These are phyloP conservation scores for Penicillium griseofulvum DNA, from an alignment of 2,329 filamentous ascomycete genomes.

Conservation along the genomic window DNA sequence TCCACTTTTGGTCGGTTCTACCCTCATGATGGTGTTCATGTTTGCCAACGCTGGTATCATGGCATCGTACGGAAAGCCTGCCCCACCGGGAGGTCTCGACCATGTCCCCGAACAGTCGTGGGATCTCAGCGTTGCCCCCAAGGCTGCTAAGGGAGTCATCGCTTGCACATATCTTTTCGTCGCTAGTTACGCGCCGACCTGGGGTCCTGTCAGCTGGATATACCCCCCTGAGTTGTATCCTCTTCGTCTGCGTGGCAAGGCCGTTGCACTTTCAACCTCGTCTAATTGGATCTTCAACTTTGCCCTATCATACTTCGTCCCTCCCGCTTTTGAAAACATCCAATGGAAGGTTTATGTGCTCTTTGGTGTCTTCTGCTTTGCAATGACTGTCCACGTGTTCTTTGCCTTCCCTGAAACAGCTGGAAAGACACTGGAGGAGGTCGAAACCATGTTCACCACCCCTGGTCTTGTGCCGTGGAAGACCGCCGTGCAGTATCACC, in stretches of 20 bases:
- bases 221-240: slow-evolving; percentile 65
- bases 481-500: slow-evolving; percentile 17
- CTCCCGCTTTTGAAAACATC: slow-evolving; percentile 57
- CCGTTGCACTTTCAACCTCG: slow-evolving; percentile 59
- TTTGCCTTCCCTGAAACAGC: slow-evolving; percentile 41
- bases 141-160: slow-evolving; percentile 64
- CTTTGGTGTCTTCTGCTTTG: slow-evolving; percentile 69
- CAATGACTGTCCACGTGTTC: slow-evolving; percentile 66
- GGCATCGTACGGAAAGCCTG: slow-evolving; percentile 36
- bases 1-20: slow-evolving; percentile 62
- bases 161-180: slow-evolving; percentile 73
- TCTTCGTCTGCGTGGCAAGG: slow-evolving; percentile 61
- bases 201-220: slow-evolving; percentile 59
- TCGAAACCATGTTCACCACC: slow-evolving; percentile 66
- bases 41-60: slow-evolving; percentile 46
- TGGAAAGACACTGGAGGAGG: slow-evolving; percentile 74
- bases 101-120: slow-evolving; percentile 38
- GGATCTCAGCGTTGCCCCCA: slow-evolving; percentile 40
- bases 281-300: slow-evolving; percentile 65
- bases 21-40: slow-evolving; percentile 56
- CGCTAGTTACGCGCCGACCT: slow-evolving; percentile 64
- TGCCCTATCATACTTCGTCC: slow-evolving; percentile 55
- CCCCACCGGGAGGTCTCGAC: slow-evolving; percentile 43
- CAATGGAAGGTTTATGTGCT: slow-evolving; percentile 66
- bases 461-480: slow-evolving; percentile 25